These are phyloP conservation scores for Peronosclerospora sorghi DNA, from an alignment of 352 stramenopile genomes.

Conservation along the genomic window DNA sequence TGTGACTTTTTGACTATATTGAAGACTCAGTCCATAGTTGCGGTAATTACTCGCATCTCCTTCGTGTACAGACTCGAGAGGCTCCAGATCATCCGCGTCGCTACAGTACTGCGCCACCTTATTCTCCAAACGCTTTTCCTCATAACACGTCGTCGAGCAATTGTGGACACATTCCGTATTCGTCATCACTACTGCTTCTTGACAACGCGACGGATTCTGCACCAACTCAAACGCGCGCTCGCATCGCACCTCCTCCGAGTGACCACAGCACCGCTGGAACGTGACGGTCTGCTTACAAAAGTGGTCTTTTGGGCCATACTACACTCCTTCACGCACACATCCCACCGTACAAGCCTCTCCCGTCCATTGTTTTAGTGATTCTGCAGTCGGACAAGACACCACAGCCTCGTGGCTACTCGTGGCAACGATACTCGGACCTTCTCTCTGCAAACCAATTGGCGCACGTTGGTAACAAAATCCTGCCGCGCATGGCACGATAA, in stretches of 20 bases:
- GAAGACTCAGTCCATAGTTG: slow-evolving; percentile 32
- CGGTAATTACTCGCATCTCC: slow-evolving; percentile 20
- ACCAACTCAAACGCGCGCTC: slow-evolving; percentile 64
- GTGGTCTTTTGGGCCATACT: slow-evolving; percentile 62
- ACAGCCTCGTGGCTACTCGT: slow-evolving; percentile 41
- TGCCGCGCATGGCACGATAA: slow-evolving; percentile 53
- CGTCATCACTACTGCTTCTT: slow-evolving; percentile 27
- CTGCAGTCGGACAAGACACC: slow-evolving; percentile 37
- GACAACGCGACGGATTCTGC: slow-evolving; percentile 29
- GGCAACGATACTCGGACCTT: slow-evolving; percentile 41
- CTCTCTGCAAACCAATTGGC: slow-evolving; percentile 40
- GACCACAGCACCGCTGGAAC: slow-evolving; percentile 55
- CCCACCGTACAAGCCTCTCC: slow-evolving; percentile 24
- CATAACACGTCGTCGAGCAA: slow-evolving; percentile 40
- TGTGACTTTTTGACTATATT: slow-evolving; percentile 24
- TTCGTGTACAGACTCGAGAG: slow-evolving; percentile 28
- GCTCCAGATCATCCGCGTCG: slow-evolving; percentile 7
- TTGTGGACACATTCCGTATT: slow-evolving; percentile 69
- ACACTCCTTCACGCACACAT: slow-evolving; percentile 42
- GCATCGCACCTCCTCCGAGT: slow-evolving; percentile 42
- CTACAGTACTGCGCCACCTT: slow-evolving; percentile 5
- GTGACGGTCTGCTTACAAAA: slow-evolving; percentile 43
- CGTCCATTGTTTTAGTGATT: slow-evolving; percentile 36
- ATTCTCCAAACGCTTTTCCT: slow-evolving; percentile 8
- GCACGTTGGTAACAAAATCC: slow-evolving; percentile 14